Evolutionary conservation across 2,329 filamentous ascomycete species (phyloP), one percentile per base, ranked within the genome.

Genomic region (Aspergillus flavus): DNA sequence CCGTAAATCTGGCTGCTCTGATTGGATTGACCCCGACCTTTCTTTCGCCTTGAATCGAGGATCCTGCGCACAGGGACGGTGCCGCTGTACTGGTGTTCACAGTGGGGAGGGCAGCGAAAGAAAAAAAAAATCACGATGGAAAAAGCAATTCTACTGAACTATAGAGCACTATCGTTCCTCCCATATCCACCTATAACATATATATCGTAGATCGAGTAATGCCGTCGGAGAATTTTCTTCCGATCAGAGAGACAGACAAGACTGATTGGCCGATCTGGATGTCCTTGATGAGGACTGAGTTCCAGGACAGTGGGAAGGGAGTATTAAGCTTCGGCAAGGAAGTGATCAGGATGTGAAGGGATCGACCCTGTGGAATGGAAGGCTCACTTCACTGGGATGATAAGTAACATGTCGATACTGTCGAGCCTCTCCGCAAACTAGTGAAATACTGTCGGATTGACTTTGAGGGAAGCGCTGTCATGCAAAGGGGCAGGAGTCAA

Each of bases 251-350:
- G 39, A 55, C 41, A 30, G 23, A 10, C 6, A 19, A 3, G 6
- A 26, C 19, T 56, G 58, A 66, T 67, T 67, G 65, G 65, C 30
- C 39, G 12, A 65, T 67, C 62, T 53, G 41, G 39, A 39, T 41
- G 26, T 50, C 39, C 21, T 63, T 36, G 53, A 61, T 62, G 43
- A 26, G 39, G 36, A 32, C 28, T 50, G 32, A 57, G 60, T 57
- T 59, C 64, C 64, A 62, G 50, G 46, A 30, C 59, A 55, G 41
- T 57, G 62, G 64, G 23, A 64, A 56, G 41, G 59, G 59, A 65
- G 53, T 58, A 67, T 55, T 65, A 65, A 66, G 60, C 66, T 66
- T 68, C 45, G 56, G 64, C 55, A 63, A 60, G 36, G 58, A 30
- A 54, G 48, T 54, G 52, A 43, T 59, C 34, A 16, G 23, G 26